Percentiles rank a stretch among this genome's conserved stretches.
Conservation (phyloP, 192 early-diverging fungal genomes). For the Linnemannia schmuckeri region DNA sequence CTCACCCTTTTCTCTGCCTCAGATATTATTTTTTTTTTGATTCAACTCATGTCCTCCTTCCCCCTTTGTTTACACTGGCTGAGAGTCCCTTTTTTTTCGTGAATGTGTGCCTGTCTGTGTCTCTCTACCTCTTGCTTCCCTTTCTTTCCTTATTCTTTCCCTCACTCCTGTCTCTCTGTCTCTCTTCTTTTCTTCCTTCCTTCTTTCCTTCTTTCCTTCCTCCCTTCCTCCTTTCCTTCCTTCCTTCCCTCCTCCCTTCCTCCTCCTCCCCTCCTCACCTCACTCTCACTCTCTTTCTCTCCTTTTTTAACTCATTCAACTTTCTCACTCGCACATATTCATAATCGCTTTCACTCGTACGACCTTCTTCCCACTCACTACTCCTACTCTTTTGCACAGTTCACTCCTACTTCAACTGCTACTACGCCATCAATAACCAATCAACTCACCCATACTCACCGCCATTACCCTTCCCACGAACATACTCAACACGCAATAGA, state of each 20-base stretch:
- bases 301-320: background rate
- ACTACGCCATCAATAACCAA: background rate
- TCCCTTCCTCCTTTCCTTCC: background rate
- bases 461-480: too few relatives aligned
- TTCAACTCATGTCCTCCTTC: too few relatives aligned
- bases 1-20: background rate
- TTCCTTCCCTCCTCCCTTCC: background rate
- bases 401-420: background rate
- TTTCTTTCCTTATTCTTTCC: background rate
- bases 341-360: background rate
- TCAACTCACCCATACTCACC: background rate
- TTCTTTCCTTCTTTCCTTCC: background rate
- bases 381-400: background rate
- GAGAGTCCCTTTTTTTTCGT: background rate
- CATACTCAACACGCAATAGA: too few relatives aligned
- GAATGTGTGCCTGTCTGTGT: background rate
- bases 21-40: too few relatives aligned
- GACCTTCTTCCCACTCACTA: background rate
- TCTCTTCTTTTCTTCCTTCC: background rate
- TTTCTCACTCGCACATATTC: background rate
- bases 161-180: background rate
- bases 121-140: background rate
- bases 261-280: background rate
- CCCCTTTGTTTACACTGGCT: background rate
- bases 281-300: conserved; percentile 5